Base-by-base conservation (phyloP, 1,284 basidiomycete species). In the Boletus smithii region DNA sequence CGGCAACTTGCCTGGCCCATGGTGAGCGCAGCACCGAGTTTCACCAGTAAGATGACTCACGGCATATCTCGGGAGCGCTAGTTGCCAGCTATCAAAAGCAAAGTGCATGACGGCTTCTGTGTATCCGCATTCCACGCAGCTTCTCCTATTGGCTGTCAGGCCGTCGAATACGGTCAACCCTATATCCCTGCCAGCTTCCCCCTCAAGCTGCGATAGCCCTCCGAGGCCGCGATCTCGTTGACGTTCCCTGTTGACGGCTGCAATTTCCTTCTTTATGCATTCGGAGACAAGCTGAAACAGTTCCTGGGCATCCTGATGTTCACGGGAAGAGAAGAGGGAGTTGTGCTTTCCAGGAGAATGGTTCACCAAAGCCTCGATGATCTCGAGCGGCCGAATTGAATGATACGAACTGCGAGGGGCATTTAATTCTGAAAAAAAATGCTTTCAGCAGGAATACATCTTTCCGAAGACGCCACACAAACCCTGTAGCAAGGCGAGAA, bases 261-360 rank as follows among this genome's bases (percentile, higher is more conserved):
- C 62, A 6, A 83, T 76, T 67, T 97, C 93, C 50, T 83, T 83
- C 66, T 91, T 91, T 56, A 95, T 76, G 37, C 83, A 88, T 62
- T 94, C 91, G 0, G 91, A 88, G 17, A 97, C 72, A 30, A 95
- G 81, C 57, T 94, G 84, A 68, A 95, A 95, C n/a, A 97, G 75
- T 63, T 97, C 94, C 60, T 97, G 94, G 3, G 93, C 93, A 66
- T 97, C 93, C 69, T 97, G 93, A 65, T 97, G 93, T 61, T 95
- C 89, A 13, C 89, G 81, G 1, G 89, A 91, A 50, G 80, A 80
- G 60, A 95, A 84, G 6, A 95, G 74, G 0, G 85, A 75, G 50
- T 75, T 79, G 33, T 76, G 73, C 35, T 76, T 79, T 51, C 77
- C 75, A 32, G 74, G 69, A 34, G 80, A 76, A 39, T 81, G 72